These are phyloP conservation scores for Serendipita sp. DNA, from an alignment of 768 basidiomycete species.

Conservation along the genomic window DNA sequence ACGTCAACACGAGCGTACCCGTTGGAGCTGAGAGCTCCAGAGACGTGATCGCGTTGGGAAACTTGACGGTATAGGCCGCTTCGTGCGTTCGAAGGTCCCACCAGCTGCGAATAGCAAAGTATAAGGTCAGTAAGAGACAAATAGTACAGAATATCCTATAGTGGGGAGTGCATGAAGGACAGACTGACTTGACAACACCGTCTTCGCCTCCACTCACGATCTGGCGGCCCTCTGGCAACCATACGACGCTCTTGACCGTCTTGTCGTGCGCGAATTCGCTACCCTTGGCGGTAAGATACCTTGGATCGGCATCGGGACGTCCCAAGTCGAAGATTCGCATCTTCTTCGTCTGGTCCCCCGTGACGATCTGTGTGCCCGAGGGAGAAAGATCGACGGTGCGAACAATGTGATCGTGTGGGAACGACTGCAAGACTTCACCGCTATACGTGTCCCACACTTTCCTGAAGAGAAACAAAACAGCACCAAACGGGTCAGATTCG, in stretches of 20 bases:
- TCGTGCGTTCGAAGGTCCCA: conserved; percentile 83
- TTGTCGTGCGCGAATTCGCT: conserved; percentile 61
- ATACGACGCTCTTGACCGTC: conserved; percentile 82
- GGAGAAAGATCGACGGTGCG: conserved; percentile 84
- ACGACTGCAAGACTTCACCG: conserved; percentile 81
- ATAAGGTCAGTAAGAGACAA: not conserved
- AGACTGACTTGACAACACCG: conserved; percentile 63
- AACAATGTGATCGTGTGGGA: conserved; percentile 96
- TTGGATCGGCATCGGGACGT: conserved; percentile 74
- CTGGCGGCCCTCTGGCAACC: conserved; percentile 67
- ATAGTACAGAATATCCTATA: too few species aligned
- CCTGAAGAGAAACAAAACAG: too few species aligned
- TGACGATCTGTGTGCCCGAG: conserved; percentile 50
- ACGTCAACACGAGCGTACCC: conserved; percentile 73
- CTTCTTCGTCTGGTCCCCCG: conserved; percentile 96
- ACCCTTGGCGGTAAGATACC: conserved; percentile 52
- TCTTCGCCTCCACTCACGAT: conserved; percentile 90
- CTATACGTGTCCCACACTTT: conserved; percentile 95
- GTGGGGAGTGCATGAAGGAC: too few species aligned
- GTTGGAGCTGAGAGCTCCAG: conserved; percentile 84
- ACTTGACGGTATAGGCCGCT: conserved; percentile 51
- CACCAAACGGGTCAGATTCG: too few species aligned
- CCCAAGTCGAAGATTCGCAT: conserved; percentile 85
- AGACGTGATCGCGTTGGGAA: conserved; percentile 71
- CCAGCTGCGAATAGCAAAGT: conserved; percentile 53